A percentile compares a stretch with the other conserved stretches of the same genome.
phyloP scores from a whole-genome alignment of 176 grass and related monocot species.

The Alopecurus myosuroides region DNA sequence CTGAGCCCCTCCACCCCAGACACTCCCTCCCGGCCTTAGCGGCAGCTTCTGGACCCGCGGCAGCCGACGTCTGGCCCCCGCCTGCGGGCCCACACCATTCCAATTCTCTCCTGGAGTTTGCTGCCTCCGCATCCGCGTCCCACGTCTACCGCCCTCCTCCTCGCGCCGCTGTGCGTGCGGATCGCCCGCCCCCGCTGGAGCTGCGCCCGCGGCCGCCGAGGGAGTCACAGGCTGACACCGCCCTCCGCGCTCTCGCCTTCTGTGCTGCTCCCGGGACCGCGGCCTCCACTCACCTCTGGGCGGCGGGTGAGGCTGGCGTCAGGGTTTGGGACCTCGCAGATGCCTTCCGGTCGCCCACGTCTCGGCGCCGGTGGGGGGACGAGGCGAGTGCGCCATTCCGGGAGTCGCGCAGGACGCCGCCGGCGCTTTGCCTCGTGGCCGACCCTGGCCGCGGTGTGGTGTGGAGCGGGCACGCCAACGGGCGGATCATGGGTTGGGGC shows the following conservation, averaged over 20 bases:
- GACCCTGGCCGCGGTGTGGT: slow-evolving; percentile 51
- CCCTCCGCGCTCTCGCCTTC: slow-evolving; percentile 53
- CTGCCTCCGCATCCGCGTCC: neutral
- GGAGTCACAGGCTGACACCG: slow-evolving; percentile 46
- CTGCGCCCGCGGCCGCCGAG: slow-evolving; percentile 61
- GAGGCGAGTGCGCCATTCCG: slow-evolving; percentile 50
- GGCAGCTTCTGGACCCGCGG: neutral
- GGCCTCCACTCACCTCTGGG: slow-evolving; percentile 35
- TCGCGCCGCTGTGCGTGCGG: slow-evolving; percentile 25
- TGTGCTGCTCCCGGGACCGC: slow-evolving; percentile 9
- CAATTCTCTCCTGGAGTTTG: slow-evolving; percentile 58
- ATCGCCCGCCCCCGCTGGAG: slow-evolving; percentile 57
- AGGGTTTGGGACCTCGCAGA: slow-evolving; percentile 57
- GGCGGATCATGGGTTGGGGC: slow-evolving; percentile 58
- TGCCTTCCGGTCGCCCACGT: slow-evolving; percentile 23
- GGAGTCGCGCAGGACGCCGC: slow-evolving; percentile 49
- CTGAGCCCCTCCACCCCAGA: slow-evolving; percentile 11
- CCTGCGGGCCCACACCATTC: slow-evolving; percentile 49
- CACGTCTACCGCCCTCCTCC: slow-evolving; percentile 28
- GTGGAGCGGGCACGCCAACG: slow-evolving; percentile 76
- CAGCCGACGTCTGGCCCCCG: slow-evolving; percentile 36
- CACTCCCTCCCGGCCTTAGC: slow-evolving; percentile 33
- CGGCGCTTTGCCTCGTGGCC: slow-evolving; percentile 38
- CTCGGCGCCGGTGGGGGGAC: slow-evolving; percentile 46
- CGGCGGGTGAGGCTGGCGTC: slow-evolving; percentile 54